Percentiles rank a stretch among this genome's conserved stretches.
Conservation (phyloP, 768 basidiomycete genomes). For the Pleurotus tuber-regium region DNA sequence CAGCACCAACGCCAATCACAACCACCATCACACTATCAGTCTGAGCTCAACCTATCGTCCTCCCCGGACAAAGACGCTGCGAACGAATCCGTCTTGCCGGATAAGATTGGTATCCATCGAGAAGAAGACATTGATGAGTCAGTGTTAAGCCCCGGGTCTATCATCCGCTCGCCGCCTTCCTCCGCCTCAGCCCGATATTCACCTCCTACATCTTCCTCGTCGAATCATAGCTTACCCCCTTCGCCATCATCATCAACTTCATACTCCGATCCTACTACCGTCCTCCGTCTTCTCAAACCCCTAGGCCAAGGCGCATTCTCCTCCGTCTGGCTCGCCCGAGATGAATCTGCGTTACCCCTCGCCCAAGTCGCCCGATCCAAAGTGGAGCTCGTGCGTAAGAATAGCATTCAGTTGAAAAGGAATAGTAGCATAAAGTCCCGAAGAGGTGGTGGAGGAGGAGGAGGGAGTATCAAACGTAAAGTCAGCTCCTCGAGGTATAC, state of each 20-base stretch:
- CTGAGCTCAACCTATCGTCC: background rate
- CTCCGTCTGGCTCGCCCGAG: slow-evolving; percentile 70
- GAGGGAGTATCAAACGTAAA: slow-evolving; percentile 1
- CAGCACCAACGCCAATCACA: background rate
- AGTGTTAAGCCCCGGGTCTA: slow-evolving; percentile 21
- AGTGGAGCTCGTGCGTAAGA: slow-evolving; percentile 37
- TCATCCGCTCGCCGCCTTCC: slow-evolving; percentile 20
- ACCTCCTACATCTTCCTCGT: no score
- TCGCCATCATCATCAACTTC: slow-evolving; percentile 14
- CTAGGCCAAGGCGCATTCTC: slow-evolving; percentile 77
- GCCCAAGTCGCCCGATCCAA: slow-evolving; percentile 30
- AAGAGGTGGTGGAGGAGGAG: background rate
- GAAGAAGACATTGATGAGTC: slow-evolving; percentile 20
- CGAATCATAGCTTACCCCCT: no score
- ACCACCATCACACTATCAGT: background rate
- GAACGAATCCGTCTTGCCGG: background rate
- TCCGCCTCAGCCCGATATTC: slow-evolving; percentile 16
- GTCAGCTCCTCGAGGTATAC: no score
- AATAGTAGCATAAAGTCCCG: background rate
- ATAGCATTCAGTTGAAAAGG: slow-evolving; percentile 1
- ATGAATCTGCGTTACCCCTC: slow-evolving; percentile 45
- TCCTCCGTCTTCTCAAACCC: slow-evolving; percentile 48
- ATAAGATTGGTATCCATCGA: slow-evolving; percentile 13
- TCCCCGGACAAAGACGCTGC: no score
- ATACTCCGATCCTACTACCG: slow-evolving; percentile 32